Evolutionary conservation across 2,329 filamentous ascomycete genomes (phyloP).

Genomic region (Aspergillus ustus): DNA sequence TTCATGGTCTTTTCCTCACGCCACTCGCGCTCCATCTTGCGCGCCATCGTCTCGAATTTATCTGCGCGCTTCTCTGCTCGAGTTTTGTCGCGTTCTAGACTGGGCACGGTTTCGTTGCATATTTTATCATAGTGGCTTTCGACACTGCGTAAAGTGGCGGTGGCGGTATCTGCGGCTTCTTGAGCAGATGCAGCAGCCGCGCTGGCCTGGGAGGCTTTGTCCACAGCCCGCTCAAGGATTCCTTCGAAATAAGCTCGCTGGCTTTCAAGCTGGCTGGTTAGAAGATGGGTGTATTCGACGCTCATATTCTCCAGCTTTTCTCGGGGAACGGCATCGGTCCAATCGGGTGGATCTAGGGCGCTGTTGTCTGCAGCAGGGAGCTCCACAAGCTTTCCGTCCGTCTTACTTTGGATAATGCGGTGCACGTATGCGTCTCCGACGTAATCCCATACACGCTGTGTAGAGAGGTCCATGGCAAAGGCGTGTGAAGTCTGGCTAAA

Average conservation of each 20-base stretch:
- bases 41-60: conserved; percentile 76
- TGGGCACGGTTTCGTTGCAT: conserved; percentile 62
- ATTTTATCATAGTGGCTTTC: conserved; percentile 60
- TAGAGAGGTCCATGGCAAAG: conserved; percentile 89
- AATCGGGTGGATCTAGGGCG: conserved; percentile 48
- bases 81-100: conserved; percentile 73
- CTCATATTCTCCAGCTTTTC: conserved; percentile 79
- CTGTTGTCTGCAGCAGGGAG: conserved; percentile 66
- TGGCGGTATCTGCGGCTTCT: conserved; percentile 68
- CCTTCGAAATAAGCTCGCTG: conserved; percentile 95
- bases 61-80: conserved; percentile 70
- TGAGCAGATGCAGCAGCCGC: conserved; percentile 56
- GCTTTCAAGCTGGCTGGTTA: conserved; percentile 89
- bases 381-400: conserved; percentile 89
- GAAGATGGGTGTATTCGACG: conserved; percentile 90
- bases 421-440: conserved; percentile 95
- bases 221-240: conserved; percentile 82
- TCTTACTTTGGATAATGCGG: conserved; percentile 89
- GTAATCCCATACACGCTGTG: conserved; percentile 98
- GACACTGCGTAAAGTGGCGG: conserved; percentile 59
- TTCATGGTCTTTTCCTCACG: conserved; percentile 87
- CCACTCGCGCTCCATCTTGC: conserved; percentile 73
- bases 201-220: conserved; percentile 80
- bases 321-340: conserved; percentile 52
- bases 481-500: conserved; percentile 89